These are phyloP conservation scores for Dactylellina haptotyla DNA, from an alignment of 2,329 filamentous ascomycete species.

Conservation along the genomic window DNA sequence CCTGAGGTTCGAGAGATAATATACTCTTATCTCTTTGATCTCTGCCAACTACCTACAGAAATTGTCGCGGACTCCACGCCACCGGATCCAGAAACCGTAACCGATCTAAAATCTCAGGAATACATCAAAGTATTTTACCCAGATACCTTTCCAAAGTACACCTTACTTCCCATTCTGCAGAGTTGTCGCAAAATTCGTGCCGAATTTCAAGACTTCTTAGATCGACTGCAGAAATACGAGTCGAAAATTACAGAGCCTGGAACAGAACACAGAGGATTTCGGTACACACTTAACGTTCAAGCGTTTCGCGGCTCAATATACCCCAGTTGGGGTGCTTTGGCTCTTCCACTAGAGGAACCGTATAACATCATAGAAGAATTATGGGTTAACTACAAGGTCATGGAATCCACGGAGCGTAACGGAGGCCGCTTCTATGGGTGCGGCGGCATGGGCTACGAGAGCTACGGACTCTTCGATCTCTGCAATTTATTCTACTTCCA, in stretches of 20 bases:
- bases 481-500: conserved; percentile 25
- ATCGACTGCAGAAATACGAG: not conserved
- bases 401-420: not conserved
- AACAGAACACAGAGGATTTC: not conserved
- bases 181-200: conserved; percentile 19
- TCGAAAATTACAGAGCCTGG: not conserved
- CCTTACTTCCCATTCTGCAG: conserved; percentile 32
- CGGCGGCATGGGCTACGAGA: not conserved
- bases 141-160: conserved; percentile 8
- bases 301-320: not conserved
- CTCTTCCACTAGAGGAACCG: conserved; percentile 26
- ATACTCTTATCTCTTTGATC: conserved; percentile 25
- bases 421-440: conserved; percentile 3
- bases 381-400: conserved; percentile 15
- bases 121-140: not conserved
- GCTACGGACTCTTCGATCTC: not conserved
- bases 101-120: not conserved
- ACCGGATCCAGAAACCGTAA: not conserved
- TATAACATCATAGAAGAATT: conserved; percentile 34
- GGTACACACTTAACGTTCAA: conserved; percentile 16
- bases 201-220: conserved; percentile 29
- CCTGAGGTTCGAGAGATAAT: conserved; percentile 31
- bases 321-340: conserved; percentile 13
- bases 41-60: conserved; percentile 5
- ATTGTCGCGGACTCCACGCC: not conserved